Evolutionary conservation across 495 filamentous ascomycete genomes (phyloP).

Genomic region (Hyaloscypha finlandica): DNA sequence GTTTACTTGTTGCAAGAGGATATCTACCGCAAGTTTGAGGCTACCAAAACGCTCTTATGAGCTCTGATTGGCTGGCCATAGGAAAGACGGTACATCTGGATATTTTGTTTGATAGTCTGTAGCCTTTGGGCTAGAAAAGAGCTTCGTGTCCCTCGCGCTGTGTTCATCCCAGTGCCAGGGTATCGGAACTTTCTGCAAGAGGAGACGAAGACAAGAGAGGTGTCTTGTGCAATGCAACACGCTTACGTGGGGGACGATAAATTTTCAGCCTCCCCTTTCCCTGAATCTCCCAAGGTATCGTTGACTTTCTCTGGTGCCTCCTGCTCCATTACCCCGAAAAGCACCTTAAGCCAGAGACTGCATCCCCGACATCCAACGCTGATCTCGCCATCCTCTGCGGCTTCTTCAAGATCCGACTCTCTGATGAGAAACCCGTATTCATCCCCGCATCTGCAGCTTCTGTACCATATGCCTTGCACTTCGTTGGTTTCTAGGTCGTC

Average conservation of each 20-base stretch:
- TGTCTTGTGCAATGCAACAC: not conserved
- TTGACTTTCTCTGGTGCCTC: slow-evolving; percentile 5
- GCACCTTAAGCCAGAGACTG: slow-evolving; percentile 77
- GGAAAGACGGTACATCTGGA: slow-evolving; percentile 32
- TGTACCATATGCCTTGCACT: slow-evolving; percentile 56
- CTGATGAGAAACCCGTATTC: slow-evolving; percentile 66
- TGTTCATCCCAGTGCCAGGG: not conserved
- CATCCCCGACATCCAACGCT: slow-evolving; percentile 78
- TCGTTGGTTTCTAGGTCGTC: slow-evolving; percentile 70
- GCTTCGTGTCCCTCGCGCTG: not conserved
- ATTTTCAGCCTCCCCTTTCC: not conserved
- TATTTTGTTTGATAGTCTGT: not conserved
- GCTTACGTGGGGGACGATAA: not conserved
- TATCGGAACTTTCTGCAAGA: not conserved
- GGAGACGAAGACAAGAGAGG: not conserved
- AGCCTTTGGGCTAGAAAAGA: not conserved
- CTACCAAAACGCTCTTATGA: slow-evolving; percentile 30
- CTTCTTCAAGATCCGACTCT: slow-evolving; percentile 71
- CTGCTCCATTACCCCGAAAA: slow-evolving; percentile 65
- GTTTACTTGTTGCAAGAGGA: slow-evolving; percentile 33
- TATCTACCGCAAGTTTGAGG: slow-evolving; percentile 36
- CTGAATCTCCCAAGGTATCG: not conserved
- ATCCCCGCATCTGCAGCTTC: slow-evolving; percentile 80
- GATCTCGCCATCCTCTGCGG: slow-evolving; percentile 60
- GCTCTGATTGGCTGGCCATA: slow-evolving; percentile 35